Evolutionary conservation across 208 protist genomes (phyloP).

Genomic region (Naegleria lovaniensis): DNA sequence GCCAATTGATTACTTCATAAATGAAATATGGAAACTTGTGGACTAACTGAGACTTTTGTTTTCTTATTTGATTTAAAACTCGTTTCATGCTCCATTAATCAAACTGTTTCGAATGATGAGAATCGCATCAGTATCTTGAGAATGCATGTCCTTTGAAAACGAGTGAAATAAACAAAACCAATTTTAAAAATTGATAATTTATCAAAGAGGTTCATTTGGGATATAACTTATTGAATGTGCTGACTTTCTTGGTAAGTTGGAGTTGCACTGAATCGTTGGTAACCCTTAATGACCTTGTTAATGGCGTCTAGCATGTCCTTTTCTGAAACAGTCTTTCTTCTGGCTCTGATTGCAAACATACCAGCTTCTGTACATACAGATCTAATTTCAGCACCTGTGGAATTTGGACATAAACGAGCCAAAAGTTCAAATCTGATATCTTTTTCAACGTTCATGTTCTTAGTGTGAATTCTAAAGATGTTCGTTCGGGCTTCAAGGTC

Average conservation of each 20-base stretch:
- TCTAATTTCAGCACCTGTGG: conserved; percentile 92
- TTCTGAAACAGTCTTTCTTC: conserved; percentile 97
- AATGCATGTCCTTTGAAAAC: no score
- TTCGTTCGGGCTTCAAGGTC: conserved; percentile 95
- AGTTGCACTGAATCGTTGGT: conserved; percentile 99
- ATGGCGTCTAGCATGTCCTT: conserved; percentile 99
- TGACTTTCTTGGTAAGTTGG: conserved; percentile 81
- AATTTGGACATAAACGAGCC: conserved; percentile 96
- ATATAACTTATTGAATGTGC: not conserved
- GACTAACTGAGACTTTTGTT: no score
- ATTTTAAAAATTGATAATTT: no score
- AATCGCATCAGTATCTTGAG: no score
- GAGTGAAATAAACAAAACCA: no score
- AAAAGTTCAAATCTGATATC: conserved; percentile 98
- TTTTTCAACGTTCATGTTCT: conserved; percentile 91
- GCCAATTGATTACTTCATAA: no score
- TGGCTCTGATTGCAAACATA: conserved; percentile 98
- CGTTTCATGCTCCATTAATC: no score
- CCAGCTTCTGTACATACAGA: conserved; percentile 99
- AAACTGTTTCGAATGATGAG: no score
- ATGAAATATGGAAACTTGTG: no score
- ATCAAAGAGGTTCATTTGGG: no score
- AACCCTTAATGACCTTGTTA: conserved; percentile 99
- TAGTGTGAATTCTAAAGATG: conserved; percentile 98
- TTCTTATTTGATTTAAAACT: no score